phyloP scores from a whole-genome alignment of 2,329 filamentous ascomycete genomes.

The Aspergillus tamarii region DNA sequence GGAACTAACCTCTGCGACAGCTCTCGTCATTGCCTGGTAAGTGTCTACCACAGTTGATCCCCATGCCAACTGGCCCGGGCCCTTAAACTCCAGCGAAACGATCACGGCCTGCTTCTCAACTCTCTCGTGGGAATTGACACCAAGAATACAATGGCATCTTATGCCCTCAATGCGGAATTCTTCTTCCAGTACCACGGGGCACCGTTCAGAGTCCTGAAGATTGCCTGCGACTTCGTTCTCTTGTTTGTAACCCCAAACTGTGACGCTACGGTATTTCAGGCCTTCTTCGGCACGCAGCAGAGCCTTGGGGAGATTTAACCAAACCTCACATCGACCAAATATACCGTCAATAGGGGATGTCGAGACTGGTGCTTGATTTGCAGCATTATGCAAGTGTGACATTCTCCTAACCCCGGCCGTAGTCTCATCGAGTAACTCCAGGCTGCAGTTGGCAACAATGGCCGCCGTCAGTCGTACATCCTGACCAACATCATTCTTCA shows the following conservation, averaged over 20 bases:
- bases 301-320: constrained; percentile 48
- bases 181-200: constrained; percentile 37
- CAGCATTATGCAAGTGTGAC: constrained; percentile 30
- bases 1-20: constrained; percentile 41
- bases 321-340: constrained; percentile 42
- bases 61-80: constrained; percentile 37
- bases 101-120: constrained; percentile 54
- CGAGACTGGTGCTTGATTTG: constrained; percentile 14
- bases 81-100: constrained; percentile 42
- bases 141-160: constrained; percentile 51
- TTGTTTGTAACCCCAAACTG: constrained; percentile 37
- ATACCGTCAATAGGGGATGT: constrained; percentile 29
- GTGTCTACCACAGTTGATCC: constrained; percentile 38
- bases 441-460: constrained; percentile 38
- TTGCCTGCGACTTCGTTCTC: constrained; percentile 22
- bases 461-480: constrained; percentile 41
- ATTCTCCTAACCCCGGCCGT: constrained; percentile 40
- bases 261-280: constrained; percentile 41
- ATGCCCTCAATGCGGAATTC: constrained; percentile 48
- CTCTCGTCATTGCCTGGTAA: constrained; percentile 44
- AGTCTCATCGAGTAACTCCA: constrained; percentile 41
- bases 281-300: constrained; percentile 48
- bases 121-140: constrained; percentile 57
- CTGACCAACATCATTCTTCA: constrained; percentile 31
- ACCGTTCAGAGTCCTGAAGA: constrained; percentile 29